Conservation (phyloP, 2,329 filamentous ascomycete species). For the Beauveria sp. region DNA sequence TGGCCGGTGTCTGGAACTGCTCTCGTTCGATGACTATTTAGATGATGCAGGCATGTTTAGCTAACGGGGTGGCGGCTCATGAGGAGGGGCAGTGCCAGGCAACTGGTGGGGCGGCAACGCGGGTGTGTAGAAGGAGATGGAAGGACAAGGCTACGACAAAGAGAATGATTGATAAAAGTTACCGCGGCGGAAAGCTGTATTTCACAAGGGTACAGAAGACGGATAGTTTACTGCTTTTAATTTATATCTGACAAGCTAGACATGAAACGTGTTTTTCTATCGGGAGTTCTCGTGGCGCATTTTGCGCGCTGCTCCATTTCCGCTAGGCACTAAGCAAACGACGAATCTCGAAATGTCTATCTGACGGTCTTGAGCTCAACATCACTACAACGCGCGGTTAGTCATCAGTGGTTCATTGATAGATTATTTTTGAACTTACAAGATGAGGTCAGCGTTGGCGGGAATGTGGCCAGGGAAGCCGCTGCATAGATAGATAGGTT, state of each 20-base stretch:
- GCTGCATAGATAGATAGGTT: constrained; percentile 32
- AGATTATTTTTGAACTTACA: constrained; percentile 50
- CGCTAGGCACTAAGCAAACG: neutral
- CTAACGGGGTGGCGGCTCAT: neutral
- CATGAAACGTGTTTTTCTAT: neutral
- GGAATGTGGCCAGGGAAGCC: constrained; percentile 77
- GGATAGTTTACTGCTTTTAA: neutral
- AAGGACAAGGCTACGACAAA: neutral
- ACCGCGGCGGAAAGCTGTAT: no score
- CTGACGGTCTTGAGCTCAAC: constrained; percentile 61
- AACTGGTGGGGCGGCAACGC: constrained; percentile 7
- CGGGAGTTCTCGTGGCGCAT: neutral
- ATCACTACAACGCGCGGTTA: constrained; percentile 40
- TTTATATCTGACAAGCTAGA: neutral
- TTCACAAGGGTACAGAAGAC: neutral
- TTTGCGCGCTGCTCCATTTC: constrained; percentile 1
- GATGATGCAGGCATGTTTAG: constrained; percentile 5
- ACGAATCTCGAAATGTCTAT: constrained; percentile 19
- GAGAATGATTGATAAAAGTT: neutral
- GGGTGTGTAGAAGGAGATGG: constrained; percentile 9
- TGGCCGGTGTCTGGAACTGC: neutral
- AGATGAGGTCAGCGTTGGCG: constrained; percentile 66
- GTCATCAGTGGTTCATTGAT: neutral
- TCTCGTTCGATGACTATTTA: neutral
- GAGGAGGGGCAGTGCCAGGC: constrained; percentile 12